These are phyloP conservation scores for Phaffomyces thermotolerans DNA, from an alignment of 805 yeast genomes.

Conservation along the genomic window DNA sequence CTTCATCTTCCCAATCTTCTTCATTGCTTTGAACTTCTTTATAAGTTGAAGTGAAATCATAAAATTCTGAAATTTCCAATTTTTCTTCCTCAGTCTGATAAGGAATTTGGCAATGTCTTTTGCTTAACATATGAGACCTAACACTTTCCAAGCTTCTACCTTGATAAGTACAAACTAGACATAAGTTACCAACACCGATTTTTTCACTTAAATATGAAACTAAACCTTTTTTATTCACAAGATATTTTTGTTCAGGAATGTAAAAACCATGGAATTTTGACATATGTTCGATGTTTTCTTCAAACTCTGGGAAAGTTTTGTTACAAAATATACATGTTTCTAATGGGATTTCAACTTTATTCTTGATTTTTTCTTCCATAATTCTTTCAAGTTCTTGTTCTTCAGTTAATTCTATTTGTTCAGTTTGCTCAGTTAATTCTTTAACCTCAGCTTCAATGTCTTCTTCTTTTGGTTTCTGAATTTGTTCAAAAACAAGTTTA, in stretches of 20 bases:
- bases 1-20: conserved; percentile 31
- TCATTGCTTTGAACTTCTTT: conserved; percentile 25
- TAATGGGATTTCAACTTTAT: conserved; percentile 39
- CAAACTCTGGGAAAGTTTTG: conserved; percentile 38
- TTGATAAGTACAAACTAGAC: conserved; percentile 78
- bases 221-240: conserved; percentile 67
- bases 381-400: conserved; percentile 32
- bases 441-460: conserved; percentile 1
- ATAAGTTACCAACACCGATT: conserved; percentile 85
- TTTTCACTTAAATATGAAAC: conserved; percentile 79
- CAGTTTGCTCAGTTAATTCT: conserved; percentile 2
- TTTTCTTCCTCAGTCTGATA: conserved; percentile 81
- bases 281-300: conserved; percentile 66
- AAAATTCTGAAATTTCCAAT: conserved; percentile 83
- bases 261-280: conserved; percentile 72
- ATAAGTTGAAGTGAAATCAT: conserved; percentile 79
- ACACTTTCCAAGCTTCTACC: conserved; percentile 81
- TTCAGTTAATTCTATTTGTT: conserved; percentile 28
- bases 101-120: conserved; percentile 85
- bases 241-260: conserved; percentile 75
- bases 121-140: conserved; percentile 83
- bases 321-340: conserved; percentile 50
- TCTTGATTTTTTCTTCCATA: conserved; percentile 31
- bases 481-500: background rate
- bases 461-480: background rate